phyloP scores from a whole-genome alignment of 805 yeast genomes.

The Candida orba region DNA sequence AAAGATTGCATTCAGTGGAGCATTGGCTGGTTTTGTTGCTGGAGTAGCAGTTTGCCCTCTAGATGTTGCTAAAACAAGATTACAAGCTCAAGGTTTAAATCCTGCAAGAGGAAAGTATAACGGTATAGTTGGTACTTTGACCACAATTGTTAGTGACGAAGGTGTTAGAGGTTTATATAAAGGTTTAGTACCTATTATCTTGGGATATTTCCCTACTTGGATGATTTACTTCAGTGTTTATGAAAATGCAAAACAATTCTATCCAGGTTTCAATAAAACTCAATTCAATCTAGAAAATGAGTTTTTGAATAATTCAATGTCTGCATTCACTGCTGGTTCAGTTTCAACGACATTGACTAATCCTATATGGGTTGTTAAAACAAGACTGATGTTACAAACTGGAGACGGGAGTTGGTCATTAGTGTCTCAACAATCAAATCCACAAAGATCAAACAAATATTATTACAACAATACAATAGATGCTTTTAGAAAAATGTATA shows the following conservation, averaged over 20 bases:
- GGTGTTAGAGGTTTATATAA: constrained; percentile 80
- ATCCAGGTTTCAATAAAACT: constrained; percentile 34
- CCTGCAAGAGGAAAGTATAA: constrained; percentile 28
- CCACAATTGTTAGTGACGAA: constrained; percentile 64
- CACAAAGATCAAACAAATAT: constrained; percentile 14
- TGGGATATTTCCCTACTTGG: constrained; percentile 98
- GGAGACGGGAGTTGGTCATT: constrained; percentile 16
- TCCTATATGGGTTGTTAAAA: constrained; percentile 97
- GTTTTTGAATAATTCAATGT: constrained; percentile 33
- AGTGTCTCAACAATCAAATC: constrained; percentile 5
- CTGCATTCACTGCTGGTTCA: constrained; percentile 86
- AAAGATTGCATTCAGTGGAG: constrained; percentile 80
- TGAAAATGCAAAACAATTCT: constrained; percentile 61
- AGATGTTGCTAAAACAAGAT: constrained; percentile 89
- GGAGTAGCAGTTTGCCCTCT: constrained; percentile 91
- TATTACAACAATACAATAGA: constrained; percentile 74
- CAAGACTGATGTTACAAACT: constrained; percentile 85
- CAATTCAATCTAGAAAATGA: constrained; percentile 21
- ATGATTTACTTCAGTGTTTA: constrained; percentile 89
- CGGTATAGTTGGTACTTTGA: constrained; percentile 59
- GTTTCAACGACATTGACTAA: constrained; percentile 79
- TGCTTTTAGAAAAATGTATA: constrained; percentile 75
- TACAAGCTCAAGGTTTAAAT: constrained; percentile 77
- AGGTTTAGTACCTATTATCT: constrained; percentile 84
- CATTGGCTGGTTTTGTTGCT: constrained; percentile 85